A percentile compares a stretch with the other conserved stretches of the same genome.
These are phyloP conservation scores for Aspergillus aculeatinus DNA, from an alignment of 2,329 filamentous ascomycete genomes.

Conservation along the genomic window DNA sequence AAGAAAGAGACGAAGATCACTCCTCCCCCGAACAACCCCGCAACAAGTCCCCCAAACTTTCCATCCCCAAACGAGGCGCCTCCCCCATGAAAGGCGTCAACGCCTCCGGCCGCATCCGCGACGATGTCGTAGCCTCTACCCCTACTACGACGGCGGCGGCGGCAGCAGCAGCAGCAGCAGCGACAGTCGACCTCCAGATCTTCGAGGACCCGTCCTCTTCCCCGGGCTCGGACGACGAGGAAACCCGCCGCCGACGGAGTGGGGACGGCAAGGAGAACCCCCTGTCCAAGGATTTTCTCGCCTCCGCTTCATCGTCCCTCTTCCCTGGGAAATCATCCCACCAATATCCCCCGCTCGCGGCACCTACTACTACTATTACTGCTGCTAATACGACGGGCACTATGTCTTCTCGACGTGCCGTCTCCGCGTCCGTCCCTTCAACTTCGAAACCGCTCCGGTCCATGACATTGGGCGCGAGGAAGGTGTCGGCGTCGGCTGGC, in stretches of 20 bases:
- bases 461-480: conserved; percentile 21
- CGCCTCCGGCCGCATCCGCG: conserved; percentile 23
- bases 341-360: not conserved
- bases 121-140: conserved; percentile 12
- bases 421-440: conserved; percentile 9
- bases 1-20: conserved; percentile 12
- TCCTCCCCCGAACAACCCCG: conserved; percentile 24
- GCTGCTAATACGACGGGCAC: no score
- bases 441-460: conserved; percentile 15
- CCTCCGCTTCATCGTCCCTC: not conserved
- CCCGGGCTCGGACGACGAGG: conserved; percentile 14
- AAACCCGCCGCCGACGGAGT: conserved; percentile 17
- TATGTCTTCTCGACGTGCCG: not conserved
- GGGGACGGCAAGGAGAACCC: conserved; percentile 28
- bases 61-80: conserved; percentile 13
- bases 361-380: not conserved
- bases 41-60: conserved; percentile 38
- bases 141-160: conserved; percentile 20
- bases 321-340: no score
- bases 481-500: conserved; percentile 19
- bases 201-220: conserved; percentile 32
- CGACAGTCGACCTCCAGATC: conserved; percentile 26
- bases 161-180: conserved; percentile 22
- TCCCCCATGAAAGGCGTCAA: conserved; percentile 21
- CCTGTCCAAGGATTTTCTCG: not conserved